These are phyloP conservation scores for Metschnikowia gelsemii DNA, from an alignment of 805 yeast species.

Conservation along the genomic window DNA sequence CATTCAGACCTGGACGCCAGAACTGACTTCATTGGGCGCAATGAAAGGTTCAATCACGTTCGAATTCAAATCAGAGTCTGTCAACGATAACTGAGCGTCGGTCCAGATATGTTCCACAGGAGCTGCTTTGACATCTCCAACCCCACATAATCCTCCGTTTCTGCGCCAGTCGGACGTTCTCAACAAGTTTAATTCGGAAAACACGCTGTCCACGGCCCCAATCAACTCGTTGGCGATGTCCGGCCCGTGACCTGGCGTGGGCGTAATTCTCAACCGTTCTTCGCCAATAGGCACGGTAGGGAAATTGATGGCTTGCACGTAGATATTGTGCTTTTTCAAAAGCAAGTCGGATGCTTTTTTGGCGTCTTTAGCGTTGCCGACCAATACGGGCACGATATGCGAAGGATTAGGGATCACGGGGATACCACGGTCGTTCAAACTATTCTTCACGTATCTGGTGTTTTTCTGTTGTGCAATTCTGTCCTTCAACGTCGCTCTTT, in stretches of 20 bases:
- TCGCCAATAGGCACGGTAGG: slow-evolving; percentile 97
- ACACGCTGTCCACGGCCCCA: slow-evolving; percentile 76
- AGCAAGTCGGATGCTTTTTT: slow-evolving; percentile 87
- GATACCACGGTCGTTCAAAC: slow-evolving; percentile 67
- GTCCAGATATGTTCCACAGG: slow-evolving; percentile 80
- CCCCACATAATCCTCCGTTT: slow-evolving; percentile 89
- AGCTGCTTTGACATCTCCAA: slow-evolving; percentile 56
- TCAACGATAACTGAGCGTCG: slow-evolving; percentile 65
- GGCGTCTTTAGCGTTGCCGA: slow-evolving; percentile 93
- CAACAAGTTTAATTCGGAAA: slow-evolving; percentile 69
- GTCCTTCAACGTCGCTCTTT: slow-evolving; percentile 71
- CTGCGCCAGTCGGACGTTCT: slow-evolving; percentile 75
- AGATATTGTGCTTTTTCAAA: slow-evolving; percentile 79
- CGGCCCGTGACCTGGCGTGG: slow-evolving; percentile 92
- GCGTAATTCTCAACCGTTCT: slow-evolving; percentile 96
- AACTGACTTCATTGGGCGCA: slow-evolving; percentile 64
- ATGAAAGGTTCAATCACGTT: slow-evolving; percentile 66
- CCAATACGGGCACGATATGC: slow-evolving; percentile 92
- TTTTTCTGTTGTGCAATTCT: slow-evolving; percentile 82
- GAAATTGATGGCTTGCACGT: slow-evolving; percentile 97
- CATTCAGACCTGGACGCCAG: slow-evolving; percentile 48
- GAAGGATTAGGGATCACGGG: slow-evolving; percentile 98
- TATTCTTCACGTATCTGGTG: slow-evolving; percentile 79
- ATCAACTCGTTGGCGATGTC: slow-evolving; percentile 75
- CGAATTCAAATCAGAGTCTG: slow-evolving; percentile 60